Conservation (phyloP, 331 rosid species). For the Malus hybrid region DNA sequence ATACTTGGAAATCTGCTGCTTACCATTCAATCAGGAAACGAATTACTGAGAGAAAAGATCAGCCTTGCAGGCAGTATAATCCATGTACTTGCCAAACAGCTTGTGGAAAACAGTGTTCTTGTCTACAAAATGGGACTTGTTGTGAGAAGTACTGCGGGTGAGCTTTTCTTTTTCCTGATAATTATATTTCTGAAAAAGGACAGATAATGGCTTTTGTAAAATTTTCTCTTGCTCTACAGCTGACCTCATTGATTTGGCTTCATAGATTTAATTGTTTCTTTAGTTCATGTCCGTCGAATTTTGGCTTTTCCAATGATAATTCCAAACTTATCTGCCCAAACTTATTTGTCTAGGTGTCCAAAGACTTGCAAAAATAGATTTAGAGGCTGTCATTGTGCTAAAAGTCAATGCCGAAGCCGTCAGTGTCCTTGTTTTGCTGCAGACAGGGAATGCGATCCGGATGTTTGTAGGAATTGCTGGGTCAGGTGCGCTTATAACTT, state of each 20-base stretch:
- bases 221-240: neutral
- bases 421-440: slow-evolving; percentile 99
- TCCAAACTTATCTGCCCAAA: neutral
- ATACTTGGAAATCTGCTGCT: slow-evolving; percentile 97
- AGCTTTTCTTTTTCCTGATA: slow-evolving; percentile 23
- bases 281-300: neutral
- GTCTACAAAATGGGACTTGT: slow-evolving; percentile 94
- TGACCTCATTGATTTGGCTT: slow-evolving; percentile 1
- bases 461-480: slow-evolving; percentile 97
- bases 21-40: slow-evolving; percentile 95
- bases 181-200: neutral
- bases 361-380: slow-evolving; percentile 95
- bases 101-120: slow-evolving; percentile 92
- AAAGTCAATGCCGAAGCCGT: slow-evolving; percentile 98
- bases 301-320: neutral
- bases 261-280: slow-evolving; percentile 7
- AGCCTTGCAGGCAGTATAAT: slow-evolving; percentile 96
- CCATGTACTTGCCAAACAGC: slow-evolving; percentile 93
- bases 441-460: slow-evolving; percentile 97
- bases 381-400: slow-evolving; percentile 97
- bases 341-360: slow-evolving; percentile 49
- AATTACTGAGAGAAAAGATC: slow-evolving; percentile 92
- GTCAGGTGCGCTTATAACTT: slow-evolving; percentile 56
- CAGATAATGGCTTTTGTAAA: neutral
- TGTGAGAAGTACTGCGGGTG: slow-evolving; percentile 99